Base-by-base conservation (phyloP, 2,329 filamentous ascomycete genomes). In the Clarireedia monteithiana region DNA sequence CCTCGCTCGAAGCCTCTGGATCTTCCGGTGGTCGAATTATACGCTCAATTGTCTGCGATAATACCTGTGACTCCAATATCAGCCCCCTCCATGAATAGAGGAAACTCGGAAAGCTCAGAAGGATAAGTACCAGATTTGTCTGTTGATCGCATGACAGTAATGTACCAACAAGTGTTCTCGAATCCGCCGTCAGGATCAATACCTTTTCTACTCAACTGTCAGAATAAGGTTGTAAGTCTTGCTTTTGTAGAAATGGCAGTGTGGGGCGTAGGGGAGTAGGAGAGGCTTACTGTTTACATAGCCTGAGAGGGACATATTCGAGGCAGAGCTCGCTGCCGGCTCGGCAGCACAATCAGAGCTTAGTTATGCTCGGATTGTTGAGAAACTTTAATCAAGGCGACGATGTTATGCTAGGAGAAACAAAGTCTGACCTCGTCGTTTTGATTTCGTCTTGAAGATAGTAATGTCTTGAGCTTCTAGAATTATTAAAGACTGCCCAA, bases 1-100 rank as follows among this genome's bases (percentile, higher is more conserved):
- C 85, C 68, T 94, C 84, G 57, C 85, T 82, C 45, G 88, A 95
- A 0, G 86, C 82, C 64, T 95, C 89, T 42, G 83, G 80, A 67
- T 96, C 90, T 68, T 96, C 91, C 45, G 82, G 80, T 1, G 88
- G 86, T 61, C 89, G 87, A 66, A 99, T 96, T 60, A 96, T 88
- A 63, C 94, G 88, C 73, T 99, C 94, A 59, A 91, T 77, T 4
- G 92, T 89, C 62, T 89, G 79, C 63, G 84, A 82, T 12, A 99
- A 80, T 26, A 97, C 91, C 83, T 85, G 24, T 14, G 2, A 26
- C 6, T n/a, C 39, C 39, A 20, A n/a, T 42, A 45, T 45, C 23
- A 24, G 42, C 10, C 10, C 12, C 23, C n/a, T 45, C 10, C 5
- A 34, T 1, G 7, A 45, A 23, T 46, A 30, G 49, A 45, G 0